phyloP scores from a whole-genome alignment of 2,329 filamentous ascomycete species.

The Neopestalotiopsis sp. region DNA sequence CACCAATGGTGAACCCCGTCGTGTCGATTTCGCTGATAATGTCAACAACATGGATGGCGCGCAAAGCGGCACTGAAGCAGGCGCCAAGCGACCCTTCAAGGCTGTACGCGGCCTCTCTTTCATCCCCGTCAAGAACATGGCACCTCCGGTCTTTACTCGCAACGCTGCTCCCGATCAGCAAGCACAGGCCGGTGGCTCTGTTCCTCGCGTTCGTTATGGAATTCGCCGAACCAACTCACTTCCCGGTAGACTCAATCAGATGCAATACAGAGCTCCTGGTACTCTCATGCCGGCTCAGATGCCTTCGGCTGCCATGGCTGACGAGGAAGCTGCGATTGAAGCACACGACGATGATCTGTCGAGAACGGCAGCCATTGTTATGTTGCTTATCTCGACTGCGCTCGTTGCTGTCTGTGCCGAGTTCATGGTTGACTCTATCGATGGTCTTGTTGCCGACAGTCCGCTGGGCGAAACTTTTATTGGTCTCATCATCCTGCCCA shows the following conservation, averaged over 20 bases:
- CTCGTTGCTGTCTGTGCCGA: conserved; percentile 74
- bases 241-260: conserved; percentile 67
- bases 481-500: conserved; percentile 74
- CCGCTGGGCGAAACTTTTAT: conserved; percentile 71
- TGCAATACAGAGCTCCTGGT: conserved; percentile 51
- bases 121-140: conserved; percentile 68
- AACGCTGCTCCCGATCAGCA: conserved; percentile 37
- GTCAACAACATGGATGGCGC: conserved; percentile 32
- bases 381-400: conserved; percentile 67
- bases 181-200: conserved; percentile 46
- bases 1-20: conserved; percentile 51
- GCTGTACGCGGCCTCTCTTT: conserved; percentile 65
- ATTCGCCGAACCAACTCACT: conserved; percentile 78
- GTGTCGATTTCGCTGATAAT: conserved; percentile 61
- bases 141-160: conserved; percentile 72
- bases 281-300: conserved; percentile 55
- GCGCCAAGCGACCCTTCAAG: conserved; percentile 54
- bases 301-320: conserved; percentile 42
- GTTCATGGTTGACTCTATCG: conserved; percentile 72
- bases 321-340: conserved; percentile 31
- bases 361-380: conserved; percentile 61
- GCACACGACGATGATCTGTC: conserved; percentile 57
- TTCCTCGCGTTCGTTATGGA: conserved; percentile 65
- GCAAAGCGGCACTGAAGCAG: conserved; percentile 22
- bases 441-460: conserved; percentile 62